Conservation (phyloP, 805 yeast species). For the Kluyveromyces starmeri region DNA sequence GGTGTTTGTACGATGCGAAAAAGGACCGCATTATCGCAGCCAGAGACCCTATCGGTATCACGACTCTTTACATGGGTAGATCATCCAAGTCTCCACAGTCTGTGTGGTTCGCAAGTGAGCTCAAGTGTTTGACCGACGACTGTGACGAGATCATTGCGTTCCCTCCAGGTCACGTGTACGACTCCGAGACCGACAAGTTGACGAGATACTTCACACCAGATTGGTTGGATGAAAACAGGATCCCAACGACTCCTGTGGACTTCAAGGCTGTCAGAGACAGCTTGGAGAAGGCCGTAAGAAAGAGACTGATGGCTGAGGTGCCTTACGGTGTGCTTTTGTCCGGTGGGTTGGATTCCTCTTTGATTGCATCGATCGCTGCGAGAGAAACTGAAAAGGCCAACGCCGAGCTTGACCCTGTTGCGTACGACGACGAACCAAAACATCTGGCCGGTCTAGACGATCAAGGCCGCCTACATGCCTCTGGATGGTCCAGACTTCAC, state of each 20-base stretch:
- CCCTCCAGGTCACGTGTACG: slow-evolving; percentile 98
- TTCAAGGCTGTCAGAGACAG: slow-evolving; percentile 61
- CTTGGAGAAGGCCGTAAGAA: slow-evolving; percentile 91
- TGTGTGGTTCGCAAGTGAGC: slow-evolving; percentile 85
- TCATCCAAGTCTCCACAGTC: slow-evolving; percentile 58
- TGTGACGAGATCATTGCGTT: slow-evolving; percentile 88
- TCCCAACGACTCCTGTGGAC: slow-evolving; percentile 74
- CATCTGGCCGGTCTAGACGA: slow-evolving; percentile 90
- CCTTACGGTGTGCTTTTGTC: slow-evolving; percentile 96
- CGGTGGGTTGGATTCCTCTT: slow-evolving; percentile 95
- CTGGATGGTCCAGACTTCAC: slow-evolving; percentile 77
- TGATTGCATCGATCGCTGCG: slow-evolving; percentile 95
- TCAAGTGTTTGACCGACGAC: slow-evolving; percentile 88
- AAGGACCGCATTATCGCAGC: slow-evolving; percentile 90
- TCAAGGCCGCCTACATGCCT: slow-evolving; percentile 67
- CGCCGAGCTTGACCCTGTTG: slow-evolving; percentile 31
- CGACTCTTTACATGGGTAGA: slow-evolving; percentile 93
- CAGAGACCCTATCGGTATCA: slow-evolving; percentile 96
- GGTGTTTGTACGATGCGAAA: slow-evolving; percentile 77
- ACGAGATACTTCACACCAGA: slow-evolving; percentile 85
- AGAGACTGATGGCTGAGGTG: slow-evolving; percentile 99
- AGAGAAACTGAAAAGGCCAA: slow-evolving; percentile 77
- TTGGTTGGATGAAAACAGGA: slow-evolving; percentile 82
- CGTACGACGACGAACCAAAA: slow-evolving; percentile 52
- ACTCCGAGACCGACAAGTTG: slow-evolving; percentile 76